These are phyloP conservation scores for Tagetes erecta DNA, from an alignment of 129 eudicot genomes.

Conservation along the genomic window DNA sequence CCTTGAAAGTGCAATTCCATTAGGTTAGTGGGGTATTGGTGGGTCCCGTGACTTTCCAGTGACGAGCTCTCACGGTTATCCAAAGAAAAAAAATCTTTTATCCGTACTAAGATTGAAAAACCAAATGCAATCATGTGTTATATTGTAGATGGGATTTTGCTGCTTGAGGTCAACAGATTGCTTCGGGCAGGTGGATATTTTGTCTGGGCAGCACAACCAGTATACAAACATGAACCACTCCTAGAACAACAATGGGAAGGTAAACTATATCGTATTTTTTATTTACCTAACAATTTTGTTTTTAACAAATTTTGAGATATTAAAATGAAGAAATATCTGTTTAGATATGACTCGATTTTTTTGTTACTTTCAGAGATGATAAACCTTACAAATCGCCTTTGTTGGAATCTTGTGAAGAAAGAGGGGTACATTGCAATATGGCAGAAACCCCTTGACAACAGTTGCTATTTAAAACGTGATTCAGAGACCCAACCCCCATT, in stretches of 20 bases:
- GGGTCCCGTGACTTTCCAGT: too few species aligned
- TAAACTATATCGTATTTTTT: conserved; percentile 20
- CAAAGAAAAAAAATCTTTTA: too few species aligned
- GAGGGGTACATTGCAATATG: conserved; percentile 95
- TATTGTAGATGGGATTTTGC: conserved; percentile 78
- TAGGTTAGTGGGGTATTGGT: too few species aligned
- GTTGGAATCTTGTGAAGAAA: conserved; percentile 94
- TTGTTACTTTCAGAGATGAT: conserved; percentile 60
- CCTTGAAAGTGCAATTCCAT: too few species aligned
- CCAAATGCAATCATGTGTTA: background rate
- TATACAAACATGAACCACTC: conserved; percentile 85
- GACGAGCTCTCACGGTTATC: too few species aligned
- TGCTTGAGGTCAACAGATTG: conserved; percentile 92
- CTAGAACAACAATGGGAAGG: conserved; percentile 98
- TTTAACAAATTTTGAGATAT: conserved; percentile 2
- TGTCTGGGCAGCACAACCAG: conserved; percentile 99
- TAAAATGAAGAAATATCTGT: background rate
- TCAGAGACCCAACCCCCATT: conserved; percentile 68
- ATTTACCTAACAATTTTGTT: background rate
- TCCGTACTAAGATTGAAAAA: too few species aligned
- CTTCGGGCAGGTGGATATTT: conserved; percentile 93
- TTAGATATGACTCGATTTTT: background rate
- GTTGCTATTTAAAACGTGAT: conserved; percentile 77
- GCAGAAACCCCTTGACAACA: conserved; percentile 85
- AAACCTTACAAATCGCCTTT: conserved; percentile 81